These are phyloP conservation scores for Angomonas deanei DNA, from an alignment of 208 protist species.

Conservation along the genomic window DNA sequence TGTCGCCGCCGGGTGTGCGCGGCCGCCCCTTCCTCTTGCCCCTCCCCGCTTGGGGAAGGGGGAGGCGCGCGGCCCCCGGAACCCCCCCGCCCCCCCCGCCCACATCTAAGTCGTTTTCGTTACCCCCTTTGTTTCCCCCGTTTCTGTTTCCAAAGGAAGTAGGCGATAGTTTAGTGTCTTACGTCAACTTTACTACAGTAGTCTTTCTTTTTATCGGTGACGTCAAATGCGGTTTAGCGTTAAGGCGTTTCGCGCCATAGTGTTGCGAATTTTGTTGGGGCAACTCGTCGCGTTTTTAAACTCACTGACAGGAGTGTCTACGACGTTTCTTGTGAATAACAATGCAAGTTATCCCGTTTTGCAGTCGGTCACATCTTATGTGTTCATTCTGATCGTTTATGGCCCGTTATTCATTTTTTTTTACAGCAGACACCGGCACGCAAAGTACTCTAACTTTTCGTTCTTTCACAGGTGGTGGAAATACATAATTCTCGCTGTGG, in stretches of 20 bases:
- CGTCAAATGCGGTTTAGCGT: neutral
- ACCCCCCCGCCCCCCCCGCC: too few relatives aligned
- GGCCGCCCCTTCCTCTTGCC: too few relatives aligned
- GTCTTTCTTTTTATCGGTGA: too few relatives aligned
- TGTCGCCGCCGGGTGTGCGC: too few relatives aligned
- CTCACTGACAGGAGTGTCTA: constrained; percentile 81
- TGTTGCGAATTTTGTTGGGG: constrained; percentile 50
- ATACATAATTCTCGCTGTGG: constrained; percentile 82
- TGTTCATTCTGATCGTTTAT: constrained; percentile 70
- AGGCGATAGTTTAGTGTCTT: too few relatives aligned
- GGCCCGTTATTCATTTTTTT: constrained; percentile 47
- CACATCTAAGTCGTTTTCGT: too few relatives aligned
- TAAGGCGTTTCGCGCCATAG: neutral
- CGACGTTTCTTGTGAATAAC: constrained; percentile 73
- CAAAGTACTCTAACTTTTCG: constrained; percentile 45
- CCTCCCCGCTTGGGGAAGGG: too few relatives aligned
- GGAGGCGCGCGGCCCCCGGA: too few relatives aligned
- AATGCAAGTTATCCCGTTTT: constrained; percentile 83
- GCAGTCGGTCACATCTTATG: constrained; percentile 74
- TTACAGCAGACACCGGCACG: constrained; percentile 23
- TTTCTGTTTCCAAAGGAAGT: too few relatives aligned
- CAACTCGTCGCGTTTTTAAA: constrained; percentile 82
- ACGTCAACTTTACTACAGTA: too few relatives aligned
- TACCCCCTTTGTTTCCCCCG: too few relatives aligned
- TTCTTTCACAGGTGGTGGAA: constrained; percentile 72